Evolutionary conservation across 441 rosid genomes (phyloP).

Genomic region (Manihot esculenta): DNA sequence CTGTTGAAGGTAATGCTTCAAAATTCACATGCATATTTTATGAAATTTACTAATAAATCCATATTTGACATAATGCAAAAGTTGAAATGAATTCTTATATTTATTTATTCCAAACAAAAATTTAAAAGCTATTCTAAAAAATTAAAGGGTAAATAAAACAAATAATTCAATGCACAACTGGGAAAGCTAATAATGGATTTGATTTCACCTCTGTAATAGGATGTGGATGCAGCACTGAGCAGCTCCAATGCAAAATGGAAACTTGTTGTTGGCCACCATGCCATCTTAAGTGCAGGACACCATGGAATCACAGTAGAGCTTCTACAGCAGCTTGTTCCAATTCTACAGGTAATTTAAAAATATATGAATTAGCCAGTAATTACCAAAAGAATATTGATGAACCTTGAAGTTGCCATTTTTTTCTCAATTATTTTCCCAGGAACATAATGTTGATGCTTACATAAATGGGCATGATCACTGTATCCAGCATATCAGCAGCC

Average conservation of each 20-base stretch:
- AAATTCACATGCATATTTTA: too few species aligned
- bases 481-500: constrained; percentile 20
- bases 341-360: constrained; percentile 30
- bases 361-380: background rate
- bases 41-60: too few species aligned
- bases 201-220: constrained; percentile 18
- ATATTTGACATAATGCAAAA: too few species aligned
- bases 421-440: constrained; percentile 8
- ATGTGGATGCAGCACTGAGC: constrained; percentile 29
- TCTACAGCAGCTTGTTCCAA: constrained; percentile 28
- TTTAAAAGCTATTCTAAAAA: background rate
- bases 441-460: constrained; percentile 38
- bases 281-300: constrained; percentile 40
- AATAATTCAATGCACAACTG: too few species aligned
- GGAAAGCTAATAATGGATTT: background rate
- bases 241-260: constrained; percentile 40
- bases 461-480: constrained; percentile 62
- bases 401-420: background rate
- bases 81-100: too few species aligned
- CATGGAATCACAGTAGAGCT: constrained; percentile 39
- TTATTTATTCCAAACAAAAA: too few species aligned
- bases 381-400: background rate
- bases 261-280: constrained; percentile 42
- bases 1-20: constrained; percentile 23
- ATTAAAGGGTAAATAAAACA: background rate